These are phyloP conservation scores for Cochlearia excelsa DNA, from an alignment of 345 rosid species.

Conservation along the genomic window DNA sequence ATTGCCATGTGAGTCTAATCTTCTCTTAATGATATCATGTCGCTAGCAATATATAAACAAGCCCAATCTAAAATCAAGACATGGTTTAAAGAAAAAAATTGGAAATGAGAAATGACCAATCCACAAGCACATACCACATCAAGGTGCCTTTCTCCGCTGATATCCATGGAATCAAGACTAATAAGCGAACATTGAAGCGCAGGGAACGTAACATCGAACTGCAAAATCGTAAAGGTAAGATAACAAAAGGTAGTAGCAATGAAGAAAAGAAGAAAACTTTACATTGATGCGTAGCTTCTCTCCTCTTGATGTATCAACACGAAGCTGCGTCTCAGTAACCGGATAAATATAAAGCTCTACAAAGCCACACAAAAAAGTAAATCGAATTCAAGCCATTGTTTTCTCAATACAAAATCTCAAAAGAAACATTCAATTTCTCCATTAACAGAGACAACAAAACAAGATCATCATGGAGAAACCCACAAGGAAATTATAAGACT, in stretches of 20 bases:
- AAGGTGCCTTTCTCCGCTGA: constrained; percentile 92
- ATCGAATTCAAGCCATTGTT: background rate
- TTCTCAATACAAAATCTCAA: background rate
- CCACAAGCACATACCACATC: constrained; percentile 65
- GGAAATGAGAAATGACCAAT: background rate
- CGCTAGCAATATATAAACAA: constrained; percentile 45
- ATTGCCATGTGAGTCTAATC: constrained; percentile 73
- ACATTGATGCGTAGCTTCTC: constrained; percentile 91
- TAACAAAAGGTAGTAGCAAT: background rate
- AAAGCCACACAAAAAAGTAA: constrained; percentile 8
- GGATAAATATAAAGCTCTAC: constrained; percentile 80
- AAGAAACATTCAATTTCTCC: background rate
- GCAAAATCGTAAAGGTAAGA: constrained; percentile 32
- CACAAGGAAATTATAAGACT: constrained; percentile 11
- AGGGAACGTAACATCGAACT: constrained; percentile 93
- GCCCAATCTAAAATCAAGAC: background rate
- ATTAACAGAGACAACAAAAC: background rate
- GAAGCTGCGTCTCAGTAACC: constrained; percentile 88
- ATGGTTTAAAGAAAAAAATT: constrained; percentile 1
- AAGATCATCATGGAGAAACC: background rate
- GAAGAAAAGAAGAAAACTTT: background rate
- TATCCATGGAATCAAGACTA: constrained; percentile 95
- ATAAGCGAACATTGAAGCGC: constrained; percentile 89
- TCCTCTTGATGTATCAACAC: constrained; percentile 96
- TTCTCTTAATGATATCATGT: constrained; percentile 83